These are phyloP conservation scores for Penicillium sp. DNA, from an alignment of 2,329 filamentous ascomycete species.

Conservation along the genomic window DNA sequence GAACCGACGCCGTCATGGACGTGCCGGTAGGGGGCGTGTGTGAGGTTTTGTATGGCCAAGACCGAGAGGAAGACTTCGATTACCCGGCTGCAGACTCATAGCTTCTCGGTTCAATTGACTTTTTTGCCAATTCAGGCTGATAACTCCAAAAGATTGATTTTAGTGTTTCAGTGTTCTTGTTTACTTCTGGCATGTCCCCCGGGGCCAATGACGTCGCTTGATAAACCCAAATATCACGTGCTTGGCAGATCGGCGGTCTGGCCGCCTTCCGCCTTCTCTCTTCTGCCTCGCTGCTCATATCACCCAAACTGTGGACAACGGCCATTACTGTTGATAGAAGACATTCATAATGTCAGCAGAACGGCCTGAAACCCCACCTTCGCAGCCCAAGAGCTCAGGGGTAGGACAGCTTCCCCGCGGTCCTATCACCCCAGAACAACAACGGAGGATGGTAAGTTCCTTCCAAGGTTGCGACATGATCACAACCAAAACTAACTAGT, in stretches of 20 bases:
- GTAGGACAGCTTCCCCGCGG: conserved; percentile 45
- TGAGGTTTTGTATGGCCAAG: conserved; percentile 82
- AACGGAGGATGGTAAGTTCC: conserved; percentile 55
- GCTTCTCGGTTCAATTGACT: not conserved
- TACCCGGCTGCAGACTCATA: conserved; percentile 12
- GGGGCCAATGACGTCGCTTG: conserved; percentile 5
- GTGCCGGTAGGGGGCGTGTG: conserved; percentile 92
- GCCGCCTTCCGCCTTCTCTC: conserved; percentile 2
- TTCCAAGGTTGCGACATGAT: not conserved
- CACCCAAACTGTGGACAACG: not conserved
- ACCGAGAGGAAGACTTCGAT: conserved; percentile 40
- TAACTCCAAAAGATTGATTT: not conserved
- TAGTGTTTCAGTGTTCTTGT: not conserved
- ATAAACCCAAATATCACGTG: not conserved
- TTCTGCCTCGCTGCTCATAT: not conserved
- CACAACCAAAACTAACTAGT: conserved; percentile 5
- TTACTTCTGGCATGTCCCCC: not conserved
- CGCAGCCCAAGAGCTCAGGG: conserved; percentile 36
- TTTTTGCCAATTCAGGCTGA: not conserved
- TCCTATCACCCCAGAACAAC: conserved; percentile 61
- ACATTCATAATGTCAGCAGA: conserved; percentile 17
- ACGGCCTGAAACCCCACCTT: conserved; percentile 39
- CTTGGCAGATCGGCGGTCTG: not conserved
- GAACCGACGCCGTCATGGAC: conserved; percentile 97
- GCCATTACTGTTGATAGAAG: not conserved